Base-by-base conservation (phyloP, 371 early-diverging fungal species). In the Rhizopus arrhizus region DNA sequence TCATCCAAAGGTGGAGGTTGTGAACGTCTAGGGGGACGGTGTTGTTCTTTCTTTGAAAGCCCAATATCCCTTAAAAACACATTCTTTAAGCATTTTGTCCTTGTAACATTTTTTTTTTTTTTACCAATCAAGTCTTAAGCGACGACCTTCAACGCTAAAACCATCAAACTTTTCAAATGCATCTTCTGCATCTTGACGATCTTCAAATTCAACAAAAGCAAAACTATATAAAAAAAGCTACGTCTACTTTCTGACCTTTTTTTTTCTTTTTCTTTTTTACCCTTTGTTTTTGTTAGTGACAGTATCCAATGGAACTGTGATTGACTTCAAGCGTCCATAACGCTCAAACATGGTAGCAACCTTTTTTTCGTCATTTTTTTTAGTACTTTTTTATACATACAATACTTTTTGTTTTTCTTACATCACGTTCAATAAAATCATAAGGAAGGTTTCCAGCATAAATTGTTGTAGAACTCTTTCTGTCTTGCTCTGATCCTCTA, bases 381-480 rank as follows among this genome's bases (percentile, higher is more conserved):
- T 2, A 46, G 16, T 7, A 40, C 40, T 1, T 40, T 10, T 13
- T 1, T 13, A 40, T 40, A 40, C 13, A 40, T 2, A 40, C 2
- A 10, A 38, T 22, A 8, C 22, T 40, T 40, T 40, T 40, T 40
- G 8, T 40, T 40, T 40, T 40, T n/a, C 69, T 63, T 71, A 78
- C 87, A 66, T 91, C 90, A 12, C 78, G 75, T 63, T 91, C 90
- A 52, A 80, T 76, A 64, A 84, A 90, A 48, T 74, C 77, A 61
- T 91, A 91, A n/a, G 92, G 92, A 59, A 91, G 79, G 61, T 90
- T 91, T 48, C 92, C 92, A n/a, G 89, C 83, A 64, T 85, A 91
- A 29, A 91, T 66, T 12, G 88, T 87, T 33, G 83, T 83, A 3
- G 89, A 85, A 0, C 69, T 77, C 46, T 78, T 66, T 46, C 91